Evolutionary conservation across 192 early-diverging fungal genomes (phyloP), one percentile per base, ranked within the genome.

Genomic region (Lunasporangiospora selenospora): DNA sequence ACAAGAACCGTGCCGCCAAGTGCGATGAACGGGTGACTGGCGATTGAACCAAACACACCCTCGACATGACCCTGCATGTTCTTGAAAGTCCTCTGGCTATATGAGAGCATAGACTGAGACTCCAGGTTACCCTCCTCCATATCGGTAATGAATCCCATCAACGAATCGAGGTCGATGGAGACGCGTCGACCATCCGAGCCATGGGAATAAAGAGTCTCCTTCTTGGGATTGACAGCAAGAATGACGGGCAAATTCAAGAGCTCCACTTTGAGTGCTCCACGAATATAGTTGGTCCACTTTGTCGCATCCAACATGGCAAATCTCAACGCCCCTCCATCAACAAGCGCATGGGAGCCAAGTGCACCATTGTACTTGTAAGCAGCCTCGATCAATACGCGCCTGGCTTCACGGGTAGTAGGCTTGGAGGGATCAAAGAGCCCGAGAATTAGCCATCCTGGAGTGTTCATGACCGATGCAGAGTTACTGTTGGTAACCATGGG

Each of bases 281-380:
- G 65, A 12, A 90, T 59, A 64, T 88, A 91, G 30, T 83, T 64
- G 8, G 67, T 64, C 86, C 87, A 93, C 29, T 83, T 85, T 55
- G 53, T 66, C 16, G 76, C 79, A 65, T 90, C 83, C 44, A 91
- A 60, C 77, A 84, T 87, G 10, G 83, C 85, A 77, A 91, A 93
- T 8, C 70, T 47, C 29, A 71, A 29, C 27, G 53, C 24, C 13
- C 38, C n/a, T 4, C 40, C 46, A 26, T 49, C 50, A 2, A 62
- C 6, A 26, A 59, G 29, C 3, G 50, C 13, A 8, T 57, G 65
- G 11, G 51, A 48, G 19, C 55, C 40, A 21, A 39, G 31, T 21
- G 37, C 21, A 38, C 76, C 65, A 18, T 58, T 67, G 55, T 80
- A 76, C 9, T 33, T 19, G 44, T 62, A 46, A 16, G 78, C 83